Base-by-base conservation (phyloP, 768 basidiomycete genomes). In the Macrolepiota dolichaula region DNA sequence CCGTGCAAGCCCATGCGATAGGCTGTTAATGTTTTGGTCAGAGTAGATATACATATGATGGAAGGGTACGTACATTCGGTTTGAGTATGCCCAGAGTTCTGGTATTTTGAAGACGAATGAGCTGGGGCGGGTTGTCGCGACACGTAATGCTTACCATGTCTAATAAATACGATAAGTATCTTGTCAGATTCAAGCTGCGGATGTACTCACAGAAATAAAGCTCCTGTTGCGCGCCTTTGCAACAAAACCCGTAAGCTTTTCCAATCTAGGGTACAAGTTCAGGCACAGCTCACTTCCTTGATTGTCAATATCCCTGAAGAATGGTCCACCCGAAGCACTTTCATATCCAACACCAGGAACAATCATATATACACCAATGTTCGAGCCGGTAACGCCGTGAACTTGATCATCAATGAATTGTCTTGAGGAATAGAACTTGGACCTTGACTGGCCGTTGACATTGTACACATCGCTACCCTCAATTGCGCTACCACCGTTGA, bases 51-150 rank as follows among this genome's bases (percentile, higher is more conserved):
- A 55, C 22, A 12, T 35, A 19, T 22, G 22, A 5, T 32, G 32
- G 49, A 17, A 17, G 35, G 35, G 49, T 11, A 47, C 67, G 27
- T 51, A 75, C 74, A 59, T 67, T 76, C 75, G 4, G 75, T 72
- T 55, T 75, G 69, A 38, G 71, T 72, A 49, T 76, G 74, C 7
- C 75, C 75, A n/a, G 75, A 75, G 63, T 76, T 76, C 75, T 69
- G 13, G 15, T 1, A n/a, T 9, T 9, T 25, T 22, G 29, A 57
- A 47, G 46, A 22, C 25, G 47, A 47, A 17, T 52, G 42, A 22
- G 7, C 54, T 17, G 27, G 50, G 32, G 4, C n/a, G 29, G 25
- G 38, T 2, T 22, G 17, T 9, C 2, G 38, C 24, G 11, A 37
- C 19, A 15, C 3, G 5, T 11, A 49, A 36, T 24, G 17, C 15